Percentiles rank a stretch among this genome's conserved stretches.
Conservation (phyloP, 2,329 filamentous ascomycete genomes). For the Teratosphaeria nubilosa region DNA sequence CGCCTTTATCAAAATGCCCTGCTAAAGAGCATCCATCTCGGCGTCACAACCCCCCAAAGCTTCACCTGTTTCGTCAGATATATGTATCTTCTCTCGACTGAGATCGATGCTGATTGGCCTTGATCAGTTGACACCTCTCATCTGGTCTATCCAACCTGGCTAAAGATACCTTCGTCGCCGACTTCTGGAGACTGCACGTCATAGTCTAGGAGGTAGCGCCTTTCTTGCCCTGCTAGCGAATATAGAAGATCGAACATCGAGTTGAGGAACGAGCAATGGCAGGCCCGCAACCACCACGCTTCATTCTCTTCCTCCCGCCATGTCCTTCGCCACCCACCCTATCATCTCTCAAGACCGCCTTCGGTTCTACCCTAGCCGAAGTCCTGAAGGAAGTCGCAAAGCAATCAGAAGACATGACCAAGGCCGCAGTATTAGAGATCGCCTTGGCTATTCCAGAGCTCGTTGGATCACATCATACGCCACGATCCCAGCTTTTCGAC, state of each 20-base stretch:
- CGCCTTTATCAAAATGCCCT: neutral
- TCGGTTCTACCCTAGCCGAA: conserved; percentile 31
- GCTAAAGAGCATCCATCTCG: neutral
- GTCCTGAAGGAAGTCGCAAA: conserved; percentile 33
- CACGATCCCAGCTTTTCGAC: conserved; percentile 52
- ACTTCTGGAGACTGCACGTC: too few species aligned
- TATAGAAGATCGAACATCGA: neutral
- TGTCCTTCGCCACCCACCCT: conserved; percentile 30
- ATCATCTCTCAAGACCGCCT: conserved; percentile 33
- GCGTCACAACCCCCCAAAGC: neutral
- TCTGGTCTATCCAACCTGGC: too few species aligned
- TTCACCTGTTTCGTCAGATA: too few species aligned
- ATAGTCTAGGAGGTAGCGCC: too few species aligned
- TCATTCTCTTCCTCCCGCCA: conserved; percentile 37
- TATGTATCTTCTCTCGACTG: neutral
- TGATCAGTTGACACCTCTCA: too few species aligned
- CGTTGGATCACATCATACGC: conserved; percentile 38
- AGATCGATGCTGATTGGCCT: neutral
- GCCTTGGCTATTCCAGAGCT: conserved; percentile 57
- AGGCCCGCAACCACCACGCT: conserved; percentile 16
- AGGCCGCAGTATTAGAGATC: conserved; percentile 42
- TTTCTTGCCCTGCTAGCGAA: too few species aligned
- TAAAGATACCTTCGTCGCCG: too few species aligned
- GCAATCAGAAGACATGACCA: conserved; percentile 20
- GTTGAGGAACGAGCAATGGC: neutral